phyloP scores from a whole-genome alignment of 2,329 filamentous ascomycete species.

The Ophiostoma perfectum region DNA sequence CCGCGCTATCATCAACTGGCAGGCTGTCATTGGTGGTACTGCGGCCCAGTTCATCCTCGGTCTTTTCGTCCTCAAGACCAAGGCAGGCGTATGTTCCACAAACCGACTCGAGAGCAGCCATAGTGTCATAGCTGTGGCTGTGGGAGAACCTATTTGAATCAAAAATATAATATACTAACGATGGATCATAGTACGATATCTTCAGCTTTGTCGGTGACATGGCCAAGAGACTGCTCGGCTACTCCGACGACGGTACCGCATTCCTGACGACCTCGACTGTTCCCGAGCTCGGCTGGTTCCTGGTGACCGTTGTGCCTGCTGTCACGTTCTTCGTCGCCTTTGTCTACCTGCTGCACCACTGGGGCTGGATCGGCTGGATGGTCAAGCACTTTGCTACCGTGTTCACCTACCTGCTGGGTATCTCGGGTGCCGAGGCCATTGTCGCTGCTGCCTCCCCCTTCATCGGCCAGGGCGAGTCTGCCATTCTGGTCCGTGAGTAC shows the following conservation, averaged over 20 bases:
- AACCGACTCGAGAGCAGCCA: too few relatives aligned
- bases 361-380: constrained; percentile 81
- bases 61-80: constrained; percentile 77
- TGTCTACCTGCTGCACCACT: constrained; percentile 81
- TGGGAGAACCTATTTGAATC: too few relatives aligned
- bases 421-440: constrained; percentile 88
- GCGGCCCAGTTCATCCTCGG: constrained; percentile 82
- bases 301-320: constrained; percentile 74
- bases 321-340: constrained; percentile 95
- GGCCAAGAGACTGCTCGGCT: constrained; percentile 68
- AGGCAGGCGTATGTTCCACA: constrained; percentile 59
- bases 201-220: constrained; percentile 81
- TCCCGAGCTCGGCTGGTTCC: constrained; percentile 56
- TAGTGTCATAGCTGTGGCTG: too few relatives aligned
- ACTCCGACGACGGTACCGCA: constrained; percentile 63
- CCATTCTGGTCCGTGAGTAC: constrained; percentile 86
- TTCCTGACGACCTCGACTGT: constrained; percentile 59
- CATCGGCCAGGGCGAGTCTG: constrained; percentile 89
- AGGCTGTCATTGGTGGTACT: constrained; percentile 84
- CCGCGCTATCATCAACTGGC: constrained; percentile 61
- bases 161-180: too few relatives aligned
- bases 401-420: constrained; percentile 84
- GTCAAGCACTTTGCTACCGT: constrained; percentile 80
- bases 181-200: constrained; percentile 61
- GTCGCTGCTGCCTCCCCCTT: constrained; percentile 90